Conservation (phyloP, 805 yeast species). For the Candida wancherniae region DNA sequence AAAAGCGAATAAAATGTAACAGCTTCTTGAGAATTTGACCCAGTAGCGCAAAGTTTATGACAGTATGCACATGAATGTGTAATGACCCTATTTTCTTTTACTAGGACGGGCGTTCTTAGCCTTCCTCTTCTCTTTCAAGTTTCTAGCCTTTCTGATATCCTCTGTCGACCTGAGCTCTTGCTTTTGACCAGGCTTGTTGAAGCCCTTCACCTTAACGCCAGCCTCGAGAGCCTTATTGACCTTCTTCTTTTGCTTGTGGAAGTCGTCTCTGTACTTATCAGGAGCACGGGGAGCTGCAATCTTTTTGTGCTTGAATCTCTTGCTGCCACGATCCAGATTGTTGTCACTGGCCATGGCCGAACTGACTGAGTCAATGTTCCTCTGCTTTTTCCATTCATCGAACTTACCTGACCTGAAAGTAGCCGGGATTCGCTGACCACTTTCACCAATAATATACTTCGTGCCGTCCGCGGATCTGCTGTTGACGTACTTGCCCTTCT, state of each 20-base stretch:
- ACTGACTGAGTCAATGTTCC: slow-evolving; percentile 47
- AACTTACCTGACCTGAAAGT: slow-evolving; percentile 84
- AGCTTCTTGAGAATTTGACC: no score
- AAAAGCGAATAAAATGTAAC: no score
- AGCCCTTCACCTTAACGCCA: slow-evolving; percentile 71
- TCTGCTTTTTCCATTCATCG: slow-evolving; percentile 83
- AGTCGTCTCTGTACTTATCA: slow-evolving; percentile 88
- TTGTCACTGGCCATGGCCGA: slow-evolving; percentile 15
- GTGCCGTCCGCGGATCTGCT: slow-evolving; percentile 66
- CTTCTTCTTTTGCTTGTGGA: slow-evolving; percentile 72
- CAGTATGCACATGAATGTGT: no score
- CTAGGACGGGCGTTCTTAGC: slow-evolving; percentile 84
- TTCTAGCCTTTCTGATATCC: slow-evolving; percentile 75
- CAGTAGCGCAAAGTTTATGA: no score
- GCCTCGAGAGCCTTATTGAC: slow-evolving; percentile 73
- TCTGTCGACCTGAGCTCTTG: slow-evolving; percentile 65
- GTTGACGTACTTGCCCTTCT: slow-evolving; percentile 84
- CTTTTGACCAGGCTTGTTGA: slow-evolving; percentile 41
- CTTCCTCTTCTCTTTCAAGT: slow-evolving; percentile 59
- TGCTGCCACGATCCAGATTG: slow-evolving; percentile 22
- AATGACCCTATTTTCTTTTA: no score
- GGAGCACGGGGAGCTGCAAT: slow-evolving; percentile 82
- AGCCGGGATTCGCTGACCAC: slow-evolving; percentile 91
- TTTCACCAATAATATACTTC: slow-evolving; percentile 89
- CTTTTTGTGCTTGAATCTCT: slow-evolving; percentile 67